Evolutionary conservation across 1,139 yeast species (phyloP).

Genomic region (Barnettozyma hawaiiensis): DNA sequence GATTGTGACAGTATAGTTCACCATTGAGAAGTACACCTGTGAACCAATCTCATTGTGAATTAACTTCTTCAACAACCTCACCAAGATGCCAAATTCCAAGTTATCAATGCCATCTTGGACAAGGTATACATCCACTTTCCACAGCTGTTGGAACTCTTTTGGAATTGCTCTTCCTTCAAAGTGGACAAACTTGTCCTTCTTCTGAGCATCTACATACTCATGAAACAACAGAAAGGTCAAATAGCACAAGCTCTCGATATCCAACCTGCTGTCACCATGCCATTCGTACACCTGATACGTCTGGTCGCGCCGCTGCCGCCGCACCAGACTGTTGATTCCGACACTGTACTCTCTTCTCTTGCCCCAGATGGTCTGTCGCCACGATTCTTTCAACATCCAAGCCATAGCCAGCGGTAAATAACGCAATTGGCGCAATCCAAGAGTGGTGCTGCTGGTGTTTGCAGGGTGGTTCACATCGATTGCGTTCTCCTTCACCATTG

Average conservation of each 20-base stretch:
- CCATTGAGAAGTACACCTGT: constrained; percentile 1
- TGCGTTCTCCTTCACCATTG: constrained; percentile 2
- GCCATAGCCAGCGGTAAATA: background rate
- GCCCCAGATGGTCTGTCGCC: background rate
- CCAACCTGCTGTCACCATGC: constrained; percentile 4
- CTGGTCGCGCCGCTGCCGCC: no score
- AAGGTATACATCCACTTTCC: constrained; percentile 1
- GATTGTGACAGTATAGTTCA: constrained; percentile 3
- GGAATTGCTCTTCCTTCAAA: background rate
- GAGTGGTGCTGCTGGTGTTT: background rate
- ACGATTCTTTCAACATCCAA: background rate
- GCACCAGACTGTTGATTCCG: background rate
- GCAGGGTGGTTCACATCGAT: background rate
- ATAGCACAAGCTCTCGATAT: constrained; percentile 7
- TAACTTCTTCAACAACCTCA: constrained; percentile 3
- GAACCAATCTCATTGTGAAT: constrained; percentile 2
- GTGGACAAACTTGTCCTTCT: background rate
- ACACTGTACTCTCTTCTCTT: background rate
- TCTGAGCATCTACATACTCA: background rate
- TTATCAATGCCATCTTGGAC: background rate
- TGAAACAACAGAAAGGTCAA: constrained; percentile 3
- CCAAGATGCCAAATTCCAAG: constrained; percentile 1
- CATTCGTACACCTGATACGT: constrained; percentile 1
- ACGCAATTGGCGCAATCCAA: background rate
- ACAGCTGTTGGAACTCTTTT: background rate